Conservation (phyloP, 305 asterid species). For the Euphrasia arctica region DNA sequence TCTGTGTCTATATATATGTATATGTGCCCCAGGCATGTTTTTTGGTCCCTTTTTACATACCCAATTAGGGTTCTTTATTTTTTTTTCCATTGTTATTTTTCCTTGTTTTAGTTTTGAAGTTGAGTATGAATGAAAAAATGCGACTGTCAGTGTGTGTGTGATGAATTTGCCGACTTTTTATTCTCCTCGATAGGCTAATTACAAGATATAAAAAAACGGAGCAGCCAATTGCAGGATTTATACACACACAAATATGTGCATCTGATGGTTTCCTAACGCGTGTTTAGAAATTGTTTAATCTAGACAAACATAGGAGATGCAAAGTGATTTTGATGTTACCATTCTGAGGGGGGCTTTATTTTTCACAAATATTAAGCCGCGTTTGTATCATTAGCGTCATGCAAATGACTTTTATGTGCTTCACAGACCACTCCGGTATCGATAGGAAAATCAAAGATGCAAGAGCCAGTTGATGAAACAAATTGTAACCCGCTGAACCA, state of each 20-base stretch:
- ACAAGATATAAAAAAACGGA: too few relatives aligned
- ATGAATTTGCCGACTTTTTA: slow-evolving; percentile 21
- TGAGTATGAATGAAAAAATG: not conserved
- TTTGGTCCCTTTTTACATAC: slow-evolving; percentile 18
- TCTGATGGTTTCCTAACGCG: slow-evolving; percentile 19
- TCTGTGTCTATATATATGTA: slow-evolving; percentile 26
- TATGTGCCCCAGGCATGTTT: slow-evolving; percentile 53
- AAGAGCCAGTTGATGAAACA: slow-evolving; percentile 50
- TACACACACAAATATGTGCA: slow-evolving; percentile 18
- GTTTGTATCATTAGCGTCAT: not conserved
- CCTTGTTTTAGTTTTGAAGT: slow-evolving; percentile 14
- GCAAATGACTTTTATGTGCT: slow-evolving; percentile 26
- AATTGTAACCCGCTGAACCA: slow-evolving; percentile 42
- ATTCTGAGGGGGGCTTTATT: slow-evolving; percentile 9
- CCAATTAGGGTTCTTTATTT: slow-evolving; percentile 35
- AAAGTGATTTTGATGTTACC: slow-evolving; percentile 16
- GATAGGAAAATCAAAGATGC: slow-evolving; percentile 55
- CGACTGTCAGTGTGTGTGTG: not conserved
- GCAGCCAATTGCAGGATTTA: slow-evolving; percentile 14
- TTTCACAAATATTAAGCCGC: slow-evolving; percentile 9
- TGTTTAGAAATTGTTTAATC: slow-evolving; percentile 5
- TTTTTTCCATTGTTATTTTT: slow-evolving; percentile 9
- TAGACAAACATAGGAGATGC: slow-evolving; percentile 11
- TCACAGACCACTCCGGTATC: slow-evolving; percentile 49
- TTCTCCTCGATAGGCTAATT: slow-evolving; percentile 2